Base-by-base conservation (phyloP, 805 yeast genomes). In the Candida insectorum region DNA sequence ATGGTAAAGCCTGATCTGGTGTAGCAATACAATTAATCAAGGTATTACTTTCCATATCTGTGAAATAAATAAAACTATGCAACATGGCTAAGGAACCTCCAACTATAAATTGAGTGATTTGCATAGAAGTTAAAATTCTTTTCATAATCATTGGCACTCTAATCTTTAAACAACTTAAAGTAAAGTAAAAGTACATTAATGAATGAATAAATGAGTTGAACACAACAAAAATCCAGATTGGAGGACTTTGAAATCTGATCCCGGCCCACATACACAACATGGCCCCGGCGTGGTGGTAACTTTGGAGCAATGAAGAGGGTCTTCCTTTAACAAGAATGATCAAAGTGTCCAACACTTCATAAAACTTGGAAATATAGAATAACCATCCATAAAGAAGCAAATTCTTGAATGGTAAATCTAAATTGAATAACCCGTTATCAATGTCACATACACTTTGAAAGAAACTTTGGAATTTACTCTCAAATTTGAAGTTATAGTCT, bases 191-290 rank as follows among this genome's bases (percentile, higher is more conserved):
- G 65, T 81, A 81, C 88, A 81, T 81, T 53, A 81, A 69, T 16
- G 83, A 65, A 62, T 81, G 88, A 51, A 81, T 81, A 52, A 81
- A 75, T n/a, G 86, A 80, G 65, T 81, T 81, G 73, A 81, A 81
- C 16, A 77, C 85, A 28, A 81, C 86, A 58, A 81, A 81, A 48
- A 81, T 77, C 88, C 88, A 81, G 53, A 81, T 81, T 22, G 88
- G 88, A 4, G 87, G 85, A 10, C 85, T 72, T 32, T 73, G 74
- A 56, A 62, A 81, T 37, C 87, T 63, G 36, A 79, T 73, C 2
- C 88, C 88, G 6, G 84, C 74, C 87, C 87, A 81, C 88, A 81
- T 81, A 39, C 85, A 79, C 58, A 81, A 62, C 78, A 81, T 81
- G 30, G 88, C 88, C 16, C 88, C 88, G 4, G 87, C 74, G 54